A percentile compares a stretch with the other conserved stretches of the same genome.
Evolutionary conservation across 305 asterid species (phyloP).

Genomic region (Stenogyne calaminthoides): DNA sequence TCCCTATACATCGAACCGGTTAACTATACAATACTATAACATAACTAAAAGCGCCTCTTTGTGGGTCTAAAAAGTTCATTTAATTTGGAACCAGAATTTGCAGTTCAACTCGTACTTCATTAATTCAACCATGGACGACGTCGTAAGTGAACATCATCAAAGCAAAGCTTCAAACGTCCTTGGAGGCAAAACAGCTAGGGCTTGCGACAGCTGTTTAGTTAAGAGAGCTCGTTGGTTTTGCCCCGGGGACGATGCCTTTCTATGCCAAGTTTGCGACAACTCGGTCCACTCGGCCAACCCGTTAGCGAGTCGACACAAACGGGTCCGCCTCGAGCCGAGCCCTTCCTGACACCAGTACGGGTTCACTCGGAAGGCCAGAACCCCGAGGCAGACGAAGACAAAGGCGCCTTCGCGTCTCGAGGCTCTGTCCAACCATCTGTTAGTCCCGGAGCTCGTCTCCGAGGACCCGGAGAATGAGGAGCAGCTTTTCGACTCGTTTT

Average conservation of each 20-base stretch:
- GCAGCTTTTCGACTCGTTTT: slow-evolving; percentile 46
- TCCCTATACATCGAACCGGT: too few relatives aligned
- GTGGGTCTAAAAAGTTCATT: too few relatives aligned
- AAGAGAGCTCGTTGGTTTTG: slow-evolving; percentile 85
- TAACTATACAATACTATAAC: too few relatives aligned
- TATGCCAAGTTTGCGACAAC: slow-evolving; percentile 70
- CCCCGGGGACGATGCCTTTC: slow-evolving; percentile 77
- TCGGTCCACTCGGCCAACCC: slow-evolving; percentile 74
- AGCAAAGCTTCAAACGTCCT: slow-evolving; percentile 52
- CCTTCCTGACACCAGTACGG: too few relatives aligned
- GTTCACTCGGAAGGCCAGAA: slow-evolving; percentile 66
- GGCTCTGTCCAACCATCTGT: slow-evolving; percentile 15
- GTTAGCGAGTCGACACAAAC: slow-evolving; percentile 66
- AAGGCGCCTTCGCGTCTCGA: neutral
- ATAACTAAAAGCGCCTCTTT: neutral
- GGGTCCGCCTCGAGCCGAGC: slow-evolving; percentile 55
- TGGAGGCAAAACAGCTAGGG: slow-evolving; percentile 62
- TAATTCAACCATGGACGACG: slow-evolving; percentile 24
- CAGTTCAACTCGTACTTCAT: neutral
- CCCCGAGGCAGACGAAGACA: slow-evolving; percentile 50
- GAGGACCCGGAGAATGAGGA: slow-evolving; percentile 60
- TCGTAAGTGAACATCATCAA: slow-evolving; percentile 12
- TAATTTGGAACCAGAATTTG: neutral
- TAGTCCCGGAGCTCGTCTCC: slow-evolving; percentile 59
- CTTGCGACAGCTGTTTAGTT: slow-evolving; percentile 68